Conservation (phyloP, 1,284 basidiomycete genomes). For the Gymnopus androsaceus region DNA sequence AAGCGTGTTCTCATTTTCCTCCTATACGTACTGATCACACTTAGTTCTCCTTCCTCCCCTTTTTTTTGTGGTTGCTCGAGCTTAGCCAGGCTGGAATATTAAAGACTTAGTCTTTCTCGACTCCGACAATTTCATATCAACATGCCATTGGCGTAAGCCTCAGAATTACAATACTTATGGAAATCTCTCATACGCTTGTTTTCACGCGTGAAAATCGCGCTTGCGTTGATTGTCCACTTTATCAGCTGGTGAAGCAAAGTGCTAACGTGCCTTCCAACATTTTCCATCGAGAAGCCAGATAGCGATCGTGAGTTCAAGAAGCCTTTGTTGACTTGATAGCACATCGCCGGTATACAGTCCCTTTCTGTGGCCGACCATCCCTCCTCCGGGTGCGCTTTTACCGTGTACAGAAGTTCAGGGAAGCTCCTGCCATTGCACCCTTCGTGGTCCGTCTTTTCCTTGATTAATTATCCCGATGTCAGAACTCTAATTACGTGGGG, state of each 20-base stretch:
- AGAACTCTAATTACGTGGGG: conserved; percentile 10
- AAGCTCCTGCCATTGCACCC: background rate
- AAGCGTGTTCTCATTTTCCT: no score
- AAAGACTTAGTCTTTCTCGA: no score
- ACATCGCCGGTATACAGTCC: background rate
- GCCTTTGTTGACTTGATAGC: no score
- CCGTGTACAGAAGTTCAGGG: conserved; percentile 4
- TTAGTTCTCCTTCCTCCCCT: no score
- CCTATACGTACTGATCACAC: no score
- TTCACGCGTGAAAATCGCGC: background rate
- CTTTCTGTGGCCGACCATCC: background rate
- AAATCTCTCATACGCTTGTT: background rate
- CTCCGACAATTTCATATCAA: no score
- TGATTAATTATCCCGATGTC: conserved; percentile 14
- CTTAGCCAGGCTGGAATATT: no score
- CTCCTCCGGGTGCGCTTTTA: conserved; percentile 8
- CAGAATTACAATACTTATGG: no score
- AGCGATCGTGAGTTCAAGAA: background rate
- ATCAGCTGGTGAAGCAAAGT: background rate
- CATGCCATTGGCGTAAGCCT: no score
- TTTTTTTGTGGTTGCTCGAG: no score
- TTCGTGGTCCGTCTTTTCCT: background rate
- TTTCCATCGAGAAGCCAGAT: background rate
- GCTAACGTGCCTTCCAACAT: no score
- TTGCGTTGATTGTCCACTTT: background rate